phyloP scores from a whole-genome alignment of 306 rosid genomes.

The Astragalus membranaceus region DNA sequence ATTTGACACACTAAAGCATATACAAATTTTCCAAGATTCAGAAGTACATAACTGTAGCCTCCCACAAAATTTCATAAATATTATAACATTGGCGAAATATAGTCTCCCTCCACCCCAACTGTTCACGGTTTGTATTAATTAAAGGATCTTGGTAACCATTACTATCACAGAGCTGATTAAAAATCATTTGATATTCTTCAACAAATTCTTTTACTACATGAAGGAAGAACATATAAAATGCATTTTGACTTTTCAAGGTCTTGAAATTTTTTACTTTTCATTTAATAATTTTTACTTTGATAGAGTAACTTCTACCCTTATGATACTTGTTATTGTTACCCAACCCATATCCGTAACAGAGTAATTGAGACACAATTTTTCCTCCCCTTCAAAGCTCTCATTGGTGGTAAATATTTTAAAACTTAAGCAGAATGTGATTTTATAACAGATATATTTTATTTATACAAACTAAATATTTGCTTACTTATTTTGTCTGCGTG shows the following conservation, averaged over 20 bases:
- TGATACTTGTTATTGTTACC: not conserved
- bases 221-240: not conserved
- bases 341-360: not conserved
- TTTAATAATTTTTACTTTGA: not conserved
- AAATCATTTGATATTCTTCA: not conserved
- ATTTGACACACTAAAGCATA: not conserved
- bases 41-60: not conserved
- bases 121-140: too few species aligned
- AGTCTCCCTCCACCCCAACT: too few species aligned
- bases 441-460: not conserved
- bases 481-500: conserved; percentile 45
- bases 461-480: not conserved
- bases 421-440: not conserved
- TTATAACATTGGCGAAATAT: too few species aligned
- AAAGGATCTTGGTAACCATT: too few species aligned
- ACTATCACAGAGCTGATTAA: not conserved
- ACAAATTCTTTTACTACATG: not conserved
- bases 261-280: not conserved
- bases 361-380: not conserved
- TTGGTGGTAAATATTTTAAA: not conserved
- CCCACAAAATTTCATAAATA: not conserved
- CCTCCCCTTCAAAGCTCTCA: not conserved
- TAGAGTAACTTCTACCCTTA: not conserved
- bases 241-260: not conserved
- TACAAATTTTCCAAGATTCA: not conserved